Evolutionary conservation across 179 eudicot genomes (phyloP), one percentile per base, ranked within the genome.

Genomic region (Corrigiola litoralis): DNA sequence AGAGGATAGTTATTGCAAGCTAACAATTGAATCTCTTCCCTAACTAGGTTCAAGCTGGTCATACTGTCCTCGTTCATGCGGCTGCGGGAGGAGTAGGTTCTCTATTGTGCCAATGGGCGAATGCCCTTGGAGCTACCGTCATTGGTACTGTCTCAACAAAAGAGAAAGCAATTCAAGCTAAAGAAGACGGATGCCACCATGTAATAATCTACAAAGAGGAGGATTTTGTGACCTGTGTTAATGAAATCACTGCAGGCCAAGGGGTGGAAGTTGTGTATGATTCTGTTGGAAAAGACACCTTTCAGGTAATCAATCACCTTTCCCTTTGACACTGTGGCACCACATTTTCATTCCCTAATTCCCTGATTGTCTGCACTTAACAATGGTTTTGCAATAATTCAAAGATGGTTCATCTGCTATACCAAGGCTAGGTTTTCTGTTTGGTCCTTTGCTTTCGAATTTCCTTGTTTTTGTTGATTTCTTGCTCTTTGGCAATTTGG

Each of bases 1-100:
- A n/a, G 46, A 32, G 6, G 29, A 69, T 38, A 29, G 31, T 44
- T 69, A 16, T 16, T 38, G 29, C 29, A 29, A 18, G 32, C 29
- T 34, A 16, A 60, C 56, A 48, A 25, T 27, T 37, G 14, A 34
- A 23, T 23, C 51, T 41, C 25, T 18, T 40, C 53, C 49, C n/a
- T n/a, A 59, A 40, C 17, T 79, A 91, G 97, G 91, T 91, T 67
- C 85, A 91, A 73, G 74, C 77, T 52, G 89, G 96, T 34, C 97
- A 91, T 68, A 86, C 87, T 16, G 81, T 89, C 54, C 85, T 88
- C 46, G 74, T 91, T 70, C 97, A 88, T 65, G 96, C 96, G 14
- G 97, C 95, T 69, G 97, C 96, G 34, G 96, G 97, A 53, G 97
- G 97, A 38, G 89, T 85, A 49, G 96, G 97, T 29, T 84, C 96